Evolutionary conservation across 306 rosid genomes (phyloP), one percentile per base, ranked within the genome.

Genomic region (Castanospermum australe): DNA sequence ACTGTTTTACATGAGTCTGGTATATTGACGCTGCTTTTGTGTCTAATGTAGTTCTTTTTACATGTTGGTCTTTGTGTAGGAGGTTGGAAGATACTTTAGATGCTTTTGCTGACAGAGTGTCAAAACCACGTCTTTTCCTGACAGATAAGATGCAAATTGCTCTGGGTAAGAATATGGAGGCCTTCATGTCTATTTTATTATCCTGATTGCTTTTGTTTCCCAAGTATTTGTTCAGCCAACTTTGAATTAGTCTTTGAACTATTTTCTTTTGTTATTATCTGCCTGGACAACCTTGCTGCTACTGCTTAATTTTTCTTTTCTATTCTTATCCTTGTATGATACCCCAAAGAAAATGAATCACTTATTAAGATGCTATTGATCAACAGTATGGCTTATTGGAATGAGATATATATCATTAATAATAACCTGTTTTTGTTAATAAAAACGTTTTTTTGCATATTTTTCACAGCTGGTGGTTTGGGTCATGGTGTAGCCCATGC

Each of bases 401-500:
- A 18, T 44, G 32, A n/a, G 42, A 66, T 66, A 30, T 54, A 36
- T 50, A 13, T 66, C 38, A 51, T 60, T 25, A 18, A 61, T 36
- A 18, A 41, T 84, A 72, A 60, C 30, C n/a, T 6, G 15, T 83
- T 4, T 51, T 62, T 24, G 11, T 8, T 77, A 45, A 55, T 50
- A 8, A 74, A 33, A 5, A 14, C 6, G 45, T 20, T 25, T 73
- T 84, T 80, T 24, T 33, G 61, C 68, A 21, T 65, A 41, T 77
- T 86, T 79, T 51, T 59, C 73, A 77, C 94, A 94, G 98, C 98
- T 76, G 97, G 97, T 81, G 98, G 98, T 75, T 86, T 94, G 85
- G 98, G 98, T 67, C 98, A 94, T 72, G 98, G 97, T 13, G 79
- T 90, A 61, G 97, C 98, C 18, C 98, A 94, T 89, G 97, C 97